Conservation (phyloP, 75 land plant species). For the Ceratopteris richardii region DNA sequence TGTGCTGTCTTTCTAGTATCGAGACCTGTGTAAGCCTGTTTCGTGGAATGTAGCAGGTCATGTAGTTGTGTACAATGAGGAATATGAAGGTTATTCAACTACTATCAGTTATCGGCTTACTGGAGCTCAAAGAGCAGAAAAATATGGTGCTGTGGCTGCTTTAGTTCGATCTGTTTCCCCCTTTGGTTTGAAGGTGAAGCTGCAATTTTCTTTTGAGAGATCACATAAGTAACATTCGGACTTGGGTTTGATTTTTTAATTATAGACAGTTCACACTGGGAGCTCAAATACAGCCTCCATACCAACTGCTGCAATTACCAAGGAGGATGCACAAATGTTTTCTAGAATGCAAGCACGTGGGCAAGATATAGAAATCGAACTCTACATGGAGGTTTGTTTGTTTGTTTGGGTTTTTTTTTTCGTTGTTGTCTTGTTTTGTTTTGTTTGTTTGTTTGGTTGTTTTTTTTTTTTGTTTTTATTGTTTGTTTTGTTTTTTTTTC, state of each 20-base stretch:
- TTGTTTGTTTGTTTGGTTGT: too few species aligned
- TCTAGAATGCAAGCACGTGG: conserved; percentile 32
- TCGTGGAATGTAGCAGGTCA: conserved; percentile 14
- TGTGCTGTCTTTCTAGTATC: too few species aligned
- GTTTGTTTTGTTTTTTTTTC: too few species aligned
- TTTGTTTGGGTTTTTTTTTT: background rate
- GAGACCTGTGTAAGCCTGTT: too few species aligned
- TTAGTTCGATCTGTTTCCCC: conserved; percentile 27
- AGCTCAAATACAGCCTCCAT: conserved; percentile 9
- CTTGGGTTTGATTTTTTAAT: too few species aligned
- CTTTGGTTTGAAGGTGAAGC: conserved; percentile 17
- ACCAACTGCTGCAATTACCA: conserved; percentile 25
- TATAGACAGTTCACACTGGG: conserved; percentile 28
- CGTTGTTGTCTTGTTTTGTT: background rate
- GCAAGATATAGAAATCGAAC: conserved; percentile 26
- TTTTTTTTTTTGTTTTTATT: too few species aligned
- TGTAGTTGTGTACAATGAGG: conserved; percentile 25
- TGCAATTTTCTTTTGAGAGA: too few species aligned
- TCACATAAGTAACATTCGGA: too few species aligned
- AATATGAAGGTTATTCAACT: conserved; percentile 10
- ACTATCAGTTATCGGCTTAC: conserved; percentile 18
- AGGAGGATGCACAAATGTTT: conserved; percentile 31
- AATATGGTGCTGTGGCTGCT: conserved; percentile 31
- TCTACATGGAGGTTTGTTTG: conserved; percentile 26
- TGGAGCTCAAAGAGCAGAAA: conserved; percentile 21